phyloP scores from a whole-genome alignment of 75 land plant species.

The Cryptomeria japonica region DNA sequence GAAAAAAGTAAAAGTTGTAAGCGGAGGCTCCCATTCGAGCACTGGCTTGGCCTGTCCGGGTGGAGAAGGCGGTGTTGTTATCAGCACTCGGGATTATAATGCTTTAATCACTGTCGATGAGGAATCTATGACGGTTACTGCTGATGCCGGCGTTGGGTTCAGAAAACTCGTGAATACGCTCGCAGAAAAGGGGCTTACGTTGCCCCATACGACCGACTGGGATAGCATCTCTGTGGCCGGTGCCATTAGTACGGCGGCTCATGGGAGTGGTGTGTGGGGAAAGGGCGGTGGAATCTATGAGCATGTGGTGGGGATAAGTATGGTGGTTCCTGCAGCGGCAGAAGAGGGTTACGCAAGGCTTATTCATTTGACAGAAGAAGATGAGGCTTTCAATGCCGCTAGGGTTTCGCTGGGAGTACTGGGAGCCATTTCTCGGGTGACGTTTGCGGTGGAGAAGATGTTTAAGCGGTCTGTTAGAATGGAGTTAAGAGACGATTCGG shows the following conservation, averaged over 20 bases:
- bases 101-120: conserved; percentile 26
- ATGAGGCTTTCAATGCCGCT: too few relatives aligned
- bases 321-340: conserved; percentile 15
- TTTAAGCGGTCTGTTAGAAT: conserved; percentile 13
- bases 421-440: conserved; percentile 19
- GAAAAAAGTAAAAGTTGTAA: conserved; percentile 33
- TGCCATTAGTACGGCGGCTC: conserved; percentile 22
- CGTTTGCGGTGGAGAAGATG: conserved; percentile 20
- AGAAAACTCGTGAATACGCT: conserved; percentile 43
- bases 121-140: conserved; percentile 29
- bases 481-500: neutral
- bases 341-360: conserved; percentile 17
- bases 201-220: conserved; percentile 13
- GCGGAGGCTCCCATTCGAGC: conserved; percentile 41
- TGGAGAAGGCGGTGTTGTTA: conserved; percentile 21
- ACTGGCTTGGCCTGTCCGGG: conserved; percentile 62
- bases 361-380: too few relatives aligned
- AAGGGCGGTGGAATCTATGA: conserved; percentile 16
- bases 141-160: conserved; percentile 55
- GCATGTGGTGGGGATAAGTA: conserved; percentile 20
- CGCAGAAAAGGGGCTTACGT: conserved; percentile 36
- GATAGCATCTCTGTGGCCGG: conserved; percentile 29
- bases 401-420: too few relatives aligned
- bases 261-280: conserved; percentile 21
- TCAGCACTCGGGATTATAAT: conserved; percentile 56